Evolutionary conservation across 2,329 filamentous ascomycete species (phyloP), one percentile per base, ranked within the genome.

Genomic region (Colletotrichum ledebouriae): DNA sequence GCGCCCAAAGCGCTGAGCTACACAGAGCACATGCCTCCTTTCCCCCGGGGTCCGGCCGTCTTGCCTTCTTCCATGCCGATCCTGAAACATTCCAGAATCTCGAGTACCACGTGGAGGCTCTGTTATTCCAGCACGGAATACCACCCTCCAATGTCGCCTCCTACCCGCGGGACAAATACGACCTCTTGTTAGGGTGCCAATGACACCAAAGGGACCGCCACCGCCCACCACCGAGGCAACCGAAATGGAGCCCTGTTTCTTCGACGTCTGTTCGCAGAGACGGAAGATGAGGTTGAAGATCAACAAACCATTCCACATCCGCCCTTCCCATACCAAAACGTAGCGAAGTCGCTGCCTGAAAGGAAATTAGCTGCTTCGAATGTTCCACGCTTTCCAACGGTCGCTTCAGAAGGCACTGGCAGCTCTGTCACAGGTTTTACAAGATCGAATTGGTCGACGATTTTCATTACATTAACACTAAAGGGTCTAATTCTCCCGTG

Each of bases 61-160:
- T 34, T 12, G 15, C 20, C 33, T 39, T 42, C 50, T 56, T 60
- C 55, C 39, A n/a, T 41, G 20, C 17, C 25, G 55, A 56, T 44
- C 13, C 66, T 52, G 49, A 69, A 66, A 66, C 61, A 49, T 60
- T 69, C 66, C 42, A 69, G 66, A 69, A 69, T 55, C 61, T 50
- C 49, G 15, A 20, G 33, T 25, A 56, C 61, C 66, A 66, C 66
- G 66, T 66, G 62, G 61, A 17, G 22, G 15, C 9, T 39, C 9
- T 4, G 34, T 37, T 25, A 20, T 22, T 57, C 37, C 37, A 15
- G 13, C 17, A 13, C 25, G 44, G 53, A 25, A 41, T 41, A 4
- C 52, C 53, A 17, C 33, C 46, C 44, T 58, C 20, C 3, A 61
- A 65, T 56, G 29, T 55, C 37, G 29, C 42, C 37, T 34, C 10